Percentiles rank a stretch among this genome's conserved stretches.
These are phyloP conservation scores for Aquanectria penicillioides DNA, from an alignment of 2,329 filamentous ascomycete species.

Conservation along the genomic window DNA sequence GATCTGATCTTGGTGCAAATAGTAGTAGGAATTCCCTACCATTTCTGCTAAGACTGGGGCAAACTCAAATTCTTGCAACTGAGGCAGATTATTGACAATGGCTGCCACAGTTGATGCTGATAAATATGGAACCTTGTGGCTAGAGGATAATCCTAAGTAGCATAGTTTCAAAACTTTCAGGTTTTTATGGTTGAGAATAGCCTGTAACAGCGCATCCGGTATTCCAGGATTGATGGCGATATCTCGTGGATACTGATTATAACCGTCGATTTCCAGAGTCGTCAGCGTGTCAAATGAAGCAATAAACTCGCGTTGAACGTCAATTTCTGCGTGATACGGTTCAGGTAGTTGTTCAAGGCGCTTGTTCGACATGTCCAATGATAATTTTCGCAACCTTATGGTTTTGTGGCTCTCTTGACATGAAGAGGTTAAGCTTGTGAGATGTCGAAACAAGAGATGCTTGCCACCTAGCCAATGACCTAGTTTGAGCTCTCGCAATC, in stretches of 20 bases:
- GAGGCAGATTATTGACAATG: constrained; percentile 24
- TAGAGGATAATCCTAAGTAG: background rate
- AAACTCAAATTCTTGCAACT: constrained; percentile 23
- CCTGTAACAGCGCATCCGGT: constrained; percentile 11
- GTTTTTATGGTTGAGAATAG: constrained; percentile 29
- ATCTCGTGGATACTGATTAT: constrained; percentile 2
- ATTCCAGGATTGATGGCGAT: constrained; percentile 13
- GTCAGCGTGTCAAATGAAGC: constrained; percentile 29
- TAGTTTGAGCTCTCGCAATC: constrained; percentile 14
- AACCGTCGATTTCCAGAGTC: constrained; percentile 12
- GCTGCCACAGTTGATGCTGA: constrained; percentile 14
- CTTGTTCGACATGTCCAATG: background rate
- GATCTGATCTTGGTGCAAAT: background rate
- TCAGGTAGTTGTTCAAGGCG: background rate
- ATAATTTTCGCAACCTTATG: constrained; percentile 13
- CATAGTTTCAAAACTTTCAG: constrained; percentile 21
- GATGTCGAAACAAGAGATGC: background rate
- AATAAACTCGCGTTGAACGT: constrained; percentile 14
- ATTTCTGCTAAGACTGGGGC: constrained; percentile 5
- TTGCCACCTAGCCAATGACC: background rate
- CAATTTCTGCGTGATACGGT: background rate
- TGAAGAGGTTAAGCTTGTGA: background rate
- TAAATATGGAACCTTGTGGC: constrained; percentile 17
- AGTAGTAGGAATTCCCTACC: constrained; percentile 1
- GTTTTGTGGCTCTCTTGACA: background rate